These are phyloP conservation scores for Ephemerocybe angulata DNA, from an alignment of 768 basidiomycete genomes.

Conservation along the genomic window DNA sequence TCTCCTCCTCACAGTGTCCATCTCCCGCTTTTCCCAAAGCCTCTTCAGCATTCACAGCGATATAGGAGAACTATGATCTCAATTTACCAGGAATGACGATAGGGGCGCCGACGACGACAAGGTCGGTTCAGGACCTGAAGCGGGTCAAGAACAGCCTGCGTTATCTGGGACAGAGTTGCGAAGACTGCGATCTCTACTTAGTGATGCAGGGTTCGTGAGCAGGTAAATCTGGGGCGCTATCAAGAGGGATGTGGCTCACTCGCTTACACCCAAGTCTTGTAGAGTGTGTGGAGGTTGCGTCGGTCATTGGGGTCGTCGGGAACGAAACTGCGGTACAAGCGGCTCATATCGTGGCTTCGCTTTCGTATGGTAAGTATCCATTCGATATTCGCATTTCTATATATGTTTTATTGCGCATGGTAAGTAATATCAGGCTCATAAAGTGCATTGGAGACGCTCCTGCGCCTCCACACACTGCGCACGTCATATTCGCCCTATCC, in stretches of 20 bases:
- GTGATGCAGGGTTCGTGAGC: constrained; percentile 53
- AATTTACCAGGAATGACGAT: no score
- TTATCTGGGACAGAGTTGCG: constrained; percentile 76
- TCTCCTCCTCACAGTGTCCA: no score
- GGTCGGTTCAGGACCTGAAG: constrained; percentile 54
- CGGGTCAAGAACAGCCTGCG: constrained; percentile 67
- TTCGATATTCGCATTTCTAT: not conserved
- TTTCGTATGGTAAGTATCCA: constrained; percentile 54
- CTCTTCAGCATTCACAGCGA: no score
- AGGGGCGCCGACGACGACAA: constrained; percentile 8
- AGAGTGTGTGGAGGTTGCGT: constrained; percentile 45
- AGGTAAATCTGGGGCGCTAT: constrained; percentile 36
- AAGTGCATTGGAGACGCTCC: constrained; percentile 52
- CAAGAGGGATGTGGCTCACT: constrained; percentile 9
- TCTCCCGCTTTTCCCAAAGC: no score
- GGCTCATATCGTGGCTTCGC: constrained; percentile 69
- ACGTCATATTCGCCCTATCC: constrained; percentile 60
- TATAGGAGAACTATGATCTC: no score
- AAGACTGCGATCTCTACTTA: constrained; percentile 57
- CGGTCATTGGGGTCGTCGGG: constrained; percentile 14
- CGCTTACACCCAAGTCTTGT: constrained; percentile 48
- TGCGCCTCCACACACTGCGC: constrained; percentile 53
- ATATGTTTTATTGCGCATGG: not conserved
- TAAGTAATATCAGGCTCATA: constrained; percentile 49
- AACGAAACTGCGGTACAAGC: constrained; percentile 50